These are phyloP conservation scores for Monilinia polystroma DNA, from an alignment of 2,329 filamentous ascomycete species.

Conservation along the genomic window DNA sequence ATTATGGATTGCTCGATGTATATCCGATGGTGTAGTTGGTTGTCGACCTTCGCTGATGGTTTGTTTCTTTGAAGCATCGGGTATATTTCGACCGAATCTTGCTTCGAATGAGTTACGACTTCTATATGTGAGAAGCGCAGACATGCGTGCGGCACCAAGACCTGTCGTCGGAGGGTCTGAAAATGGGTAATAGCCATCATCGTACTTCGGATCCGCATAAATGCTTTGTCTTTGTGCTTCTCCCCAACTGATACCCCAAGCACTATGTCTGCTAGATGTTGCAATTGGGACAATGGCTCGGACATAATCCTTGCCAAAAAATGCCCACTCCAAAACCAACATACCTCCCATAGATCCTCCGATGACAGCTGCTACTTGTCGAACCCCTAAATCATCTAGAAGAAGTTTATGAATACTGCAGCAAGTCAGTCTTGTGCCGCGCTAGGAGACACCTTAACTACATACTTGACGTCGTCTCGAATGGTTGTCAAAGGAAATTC, in stretches of 20 bases:
- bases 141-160: conserved; percentile 93
- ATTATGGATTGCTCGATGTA: conserved; percentile 77
- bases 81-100: conserved; percentile 89
- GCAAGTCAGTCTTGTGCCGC: conserved; percentile 26
- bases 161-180: conserved; percentile 83
- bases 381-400: conserved; percentile 76
- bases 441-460: conserved; percentile 28
- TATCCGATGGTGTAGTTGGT: conserved; percentile 57
- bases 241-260: conserved; percentile 89
- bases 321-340: conserved; percentile 90
- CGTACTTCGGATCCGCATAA: conserved; percentile 97
- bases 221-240: conserved; percentile 90
- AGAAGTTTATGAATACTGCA: conserved; percentile 73
- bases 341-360: conserved; percentile 87
- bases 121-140: conserved; percentile 90
- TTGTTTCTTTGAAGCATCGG: conserved; percentile 79
- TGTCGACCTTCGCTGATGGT: conserved; percentile 71
- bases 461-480: conserved; percentile 89
- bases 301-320: conserved; percentile 84
- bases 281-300: conserved; percentile 79
- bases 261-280: conserved; percentile 79
- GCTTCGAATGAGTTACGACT: conserved; percentile 97
- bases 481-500: conserved; percentile 97
- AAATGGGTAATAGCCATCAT: conserved; percentile 91
- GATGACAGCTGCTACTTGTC: conserved; percentile 74